Base-by-base conservation (phyloP, 768 basidiomycete species). In the Russula sp. region DNA sequence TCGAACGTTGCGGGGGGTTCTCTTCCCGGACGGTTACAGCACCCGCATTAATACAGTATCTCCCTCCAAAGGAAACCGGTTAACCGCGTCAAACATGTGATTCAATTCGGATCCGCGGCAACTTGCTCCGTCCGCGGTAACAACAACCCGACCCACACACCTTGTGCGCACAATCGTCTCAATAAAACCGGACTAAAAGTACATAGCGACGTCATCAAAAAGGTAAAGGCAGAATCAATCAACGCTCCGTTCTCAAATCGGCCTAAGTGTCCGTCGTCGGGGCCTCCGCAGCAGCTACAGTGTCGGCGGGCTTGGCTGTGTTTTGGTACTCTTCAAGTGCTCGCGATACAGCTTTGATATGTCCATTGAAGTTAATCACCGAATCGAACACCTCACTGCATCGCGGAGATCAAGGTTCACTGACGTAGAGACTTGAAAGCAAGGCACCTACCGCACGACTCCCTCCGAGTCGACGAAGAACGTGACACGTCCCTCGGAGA, bases 391-490 rank as follows among this genome's bases (percentile, higher is more conserved):
- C 80, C 65, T 83, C 86, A 66, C 86, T 87, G 68, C 56, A 67
- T 52, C 63, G 34, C 48, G 11, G 51, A 52, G 42, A 42, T 57
- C 36, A 39, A 32, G 41, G 39, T 32, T 53, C 16, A 22, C 3
- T n/a, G 20, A 39, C 56, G 14, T 10, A n/a, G 45, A 53, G 46
- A 53, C 56, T 47, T 20, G 18, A 8, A 43, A 42, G 25, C 5
- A 34, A 32, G 8, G 3, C 16, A 70, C 78, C 38, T 71, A 88
- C 84, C 80, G 78, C 34, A 93, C 75, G 48, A 83, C 74, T 9
- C 92, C 90, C 54, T 85, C 78, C 53, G 74, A 77, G 70, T 91
- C 89, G 62, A 93, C 83, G 67, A 93, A 77, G 69, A 91, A 86
- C 3, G 91, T 93, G 38, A 83, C 81, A 13, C 92, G 81, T 5